Percentiles rank a stretch among this genome's conserved stretches.
phyloP scores from a whole-genome alignment of 2,329 filamentous ascomycete genomes.

The Penicillium sp. region DNA sequence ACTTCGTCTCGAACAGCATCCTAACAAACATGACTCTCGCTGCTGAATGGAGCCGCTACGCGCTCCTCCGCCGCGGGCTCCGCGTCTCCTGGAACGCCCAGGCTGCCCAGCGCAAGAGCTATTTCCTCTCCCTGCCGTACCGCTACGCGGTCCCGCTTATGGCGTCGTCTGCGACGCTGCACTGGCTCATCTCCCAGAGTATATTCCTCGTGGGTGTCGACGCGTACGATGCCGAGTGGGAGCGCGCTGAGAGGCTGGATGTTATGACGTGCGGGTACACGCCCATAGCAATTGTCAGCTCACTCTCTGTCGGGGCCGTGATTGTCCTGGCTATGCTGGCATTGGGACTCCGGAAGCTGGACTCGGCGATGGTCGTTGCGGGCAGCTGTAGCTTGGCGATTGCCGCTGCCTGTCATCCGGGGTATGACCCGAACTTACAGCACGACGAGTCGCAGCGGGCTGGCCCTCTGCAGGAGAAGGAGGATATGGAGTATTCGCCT shows the following conservation, averaged over 20 bases:
- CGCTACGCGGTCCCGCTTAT: slow-evolving; percentile 44
- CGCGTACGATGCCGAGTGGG: slow-evolving; percentile 17
- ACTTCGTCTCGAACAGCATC: slow-evolving; percentile 38
- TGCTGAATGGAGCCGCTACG: slow-evolving; percentile 53
- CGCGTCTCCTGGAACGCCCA: slow-evolving; percentile 42
- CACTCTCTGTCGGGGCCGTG: slow-evolving; percentile 15
- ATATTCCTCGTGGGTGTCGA: slow-evolving; percentile 44
- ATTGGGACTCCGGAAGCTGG: slow-evolving; percentile 21
- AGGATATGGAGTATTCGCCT: neutral
- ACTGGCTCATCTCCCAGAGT: slow-evolving; percentile 53
- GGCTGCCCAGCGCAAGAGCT: slow-evolving; percentile 44
- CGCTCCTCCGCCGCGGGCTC: slow-evolving; percentile 35
- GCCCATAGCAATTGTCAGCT: slow-evolving; percentile 18
- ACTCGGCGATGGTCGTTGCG: slow-evolving; percentile 31
- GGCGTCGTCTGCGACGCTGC: slow-evolving; percentile 35
- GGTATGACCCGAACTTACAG: neutral
- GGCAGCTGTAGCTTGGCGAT: slow-evolving; percentile 39
- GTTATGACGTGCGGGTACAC: slow-evolving; percentile 16
- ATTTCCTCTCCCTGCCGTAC: slow-evolving; percentile 35
- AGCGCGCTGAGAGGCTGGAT: neutral
- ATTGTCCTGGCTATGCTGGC: slow-evolving; percentile 23
- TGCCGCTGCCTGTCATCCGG: slow-evolving; percentile 37
- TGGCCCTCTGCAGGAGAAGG: neutral
- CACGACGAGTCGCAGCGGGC: no score
- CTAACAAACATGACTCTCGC: slow-evolving; percentile 53